Evolutionary conservation across 2,329 filamentous ascomycete species (phyloP), one percentile per base, ranked within the genome.

Genomic region (Arthrobotrys pseudoclavata): DNA sequence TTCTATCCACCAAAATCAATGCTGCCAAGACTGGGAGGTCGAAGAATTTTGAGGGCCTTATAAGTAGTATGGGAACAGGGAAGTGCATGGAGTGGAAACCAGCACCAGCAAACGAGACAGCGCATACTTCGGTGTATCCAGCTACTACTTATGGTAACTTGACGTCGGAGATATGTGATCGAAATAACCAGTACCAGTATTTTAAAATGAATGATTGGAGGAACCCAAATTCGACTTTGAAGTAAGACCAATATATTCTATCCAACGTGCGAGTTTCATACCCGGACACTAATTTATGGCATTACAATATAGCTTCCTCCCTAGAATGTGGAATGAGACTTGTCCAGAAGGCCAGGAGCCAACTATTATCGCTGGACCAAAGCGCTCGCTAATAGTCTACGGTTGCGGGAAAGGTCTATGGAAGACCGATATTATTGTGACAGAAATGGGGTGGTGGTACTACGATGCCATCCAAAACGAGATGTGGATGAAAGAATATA

Each of bases 111-210:
- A 70, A 70, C 9, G 13, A 61, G n/a, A 22, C 26, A 4, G 4
- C 26, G 12, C 42, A 61, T n/a, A 9, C 29, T 10, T 66, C 60
- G 10, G 12, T 15, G 4, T 34, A 45, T 6, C 15, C 52, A 6
- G 48, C 60, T 24, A 61, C 52, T 10, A 76, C 72, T 1, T 76
- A 64, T 22, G 72, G 72, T 2, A 70, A 42, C 37, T 26, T 76
- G 12, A 76, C 72, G 9, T 76, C 72, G 9, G 72, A 76, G 22
- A 24, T 40, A 12, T 70, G 72, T 42, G 66, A 76, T 57, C 12
- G 22, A 24, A 20, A 6, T 1, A 70, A 76, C 40, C 26, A 70
- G 4, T 60, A 69, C 57, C 72, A 76, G 42, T 47, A 61, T 42
- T 76, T 76, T 24, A 10, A 47, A 48, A n/a, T 76, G 24, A 29